These are phyloP conservation scores for Fusarium torulosum DNA, from an alignment of 2,329 filamentous ascomycete species.

Conservation along the genomic window DNA sequence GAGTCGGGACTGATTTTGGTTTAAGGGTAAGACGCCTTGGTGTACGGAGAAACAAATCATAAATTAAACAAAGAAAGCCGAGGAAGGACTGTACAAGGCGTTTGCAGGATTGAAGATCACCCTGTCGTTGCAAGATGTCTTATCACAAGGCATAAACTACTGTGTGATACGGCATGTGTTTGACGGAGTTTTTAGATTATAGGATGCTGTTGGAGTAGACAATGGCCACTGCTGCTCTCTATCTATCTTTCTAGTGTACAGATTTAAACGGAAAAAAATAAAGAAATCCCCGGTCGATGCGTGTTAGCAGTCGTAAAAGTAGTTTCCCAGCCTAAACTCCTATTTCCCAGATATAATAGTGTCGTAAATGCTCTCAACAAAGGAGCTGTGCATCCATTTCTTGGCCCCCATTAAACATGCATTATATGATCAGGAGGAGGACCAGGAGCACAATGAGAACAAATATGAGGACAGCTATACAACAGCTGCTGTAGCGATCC, in stretches of 20 bases:
- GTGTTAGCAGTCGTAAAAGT: slow-evolving; percentile 23
- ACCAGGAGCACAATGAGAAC: slow-evolving; percentile 89
- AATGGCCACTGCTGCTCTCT: slow-evolving; percentile 27
- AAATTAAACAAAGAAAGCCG: slow-evolving; percentile 3
- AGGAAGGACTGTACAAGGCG: slow-evolving; percentile 26
- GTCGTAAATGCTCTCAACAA: slow-evolving; percentile 31
- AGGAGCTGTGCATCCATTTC: slow-evolving; percentile 1
- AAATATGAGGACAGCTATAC: slow-evolving; percentile 88
- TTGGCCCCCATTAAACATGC: not conserved
- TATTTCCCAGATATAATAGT: slow-evolving; percentile 17
- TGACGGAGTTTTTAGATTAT: slow-evolving; percentile 44
- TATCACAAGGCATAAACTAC: slow-evolving; percentile 8
- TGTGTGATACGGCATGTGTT: slow-evolving; percentile 34
- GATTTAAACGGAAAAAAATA: slow-evolving; percentile 26
- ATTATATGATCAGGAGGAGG: slow-evolving; percentile 74
- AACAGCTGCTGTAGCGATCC: slow-evolving; percentile 88
- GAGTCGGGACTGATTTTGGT: slow-evolving; percentile 63
- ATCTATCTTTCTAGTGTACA: slow-evolving; percentile 48
- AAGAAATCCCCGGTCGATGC: slow-evolving; percentile 25
- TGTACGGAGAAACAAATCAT: slow-evolving; percentile 1
- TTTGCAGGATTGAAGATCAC: slow-evolving; percentile 24
- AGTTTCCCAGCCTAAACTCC: slow-evolving; percentile 43
- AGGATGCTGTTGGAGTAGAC: slow-evolving; percentile 24
- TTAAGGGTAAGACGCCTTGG: slow-evolving; percentile 37
- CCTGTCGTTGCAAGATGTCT: slow-evolving; percentile 14